These are phyloP conservation scores for Candida argentea DNA, from an alignment of 805 yeast genomes.

Conservation along the genomic window DNA sequence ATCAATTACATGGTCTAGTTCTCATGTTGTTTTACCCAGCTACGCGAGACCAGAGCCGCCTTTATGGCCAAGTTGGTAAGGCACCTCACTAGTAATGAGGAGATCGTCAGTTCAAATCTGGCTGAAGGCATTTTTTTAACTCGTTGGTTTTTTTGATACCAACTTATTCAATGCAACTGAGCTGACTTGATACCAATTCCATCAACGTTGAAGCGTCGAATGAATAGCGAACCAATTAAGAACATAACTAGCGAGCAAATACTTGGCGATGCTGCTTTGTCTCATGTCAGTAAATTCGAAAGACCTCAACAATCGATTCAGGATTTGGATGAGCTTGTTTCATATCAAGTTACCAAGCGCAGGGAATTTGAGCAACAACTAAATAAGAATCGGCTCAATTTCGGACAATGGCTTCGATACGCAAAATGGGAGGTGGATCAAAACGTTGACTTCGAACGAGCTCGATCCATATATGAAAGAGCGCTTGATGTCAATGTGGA, in stretches of 20 bases:
- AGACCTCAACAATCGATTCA: slow-evolving; percentile 28
- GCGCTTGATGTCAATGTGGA: slow-evolving; percentile 69
- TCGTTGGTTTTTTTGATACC: background rate
- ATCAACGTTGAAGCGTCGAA: too few relatives aligned
- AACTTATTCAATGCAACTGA: too few relatives aligned
- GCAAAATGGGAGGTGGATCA: slow-evolving; percentile 75
- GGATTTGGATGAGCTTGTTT: slow-evolving; percentile 75
- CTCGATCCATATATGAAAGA: slow-evolving; percentile 81
- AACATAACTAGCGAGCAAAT: slow-evolving; percentile 28
- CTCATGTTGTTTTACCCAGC: too few relatives aligned
- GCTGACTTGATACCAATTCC: too few relatives aligned
- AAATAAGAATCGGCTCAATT: slow-evolving; percentile 70
- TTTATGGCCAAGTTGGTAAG: slow-evolving; percentile 11
- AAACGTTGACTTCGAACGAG: slow-evolving; percentile 68
- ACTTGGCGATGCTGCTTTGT: slow-evolving; percentile 23
- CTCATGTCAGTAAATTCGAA: slow-evolving; percentile 14
- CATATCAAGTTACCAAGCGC: slow-evolving; percentile 66
- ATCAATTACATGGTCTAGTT: too few relatives aligned
- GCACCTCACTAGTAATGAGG: slow-evolving; percentile 13
- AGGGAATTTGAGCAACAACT: slow-evolving; percentile 81
- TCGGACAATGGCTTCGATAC: slow-evolving; percentile 86
- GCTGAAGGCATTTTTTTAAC: slow-evolving; percentile 10
- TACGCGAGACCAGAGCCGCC: slow-evolving; percentile 3
- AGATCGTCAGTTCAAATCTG: slow-evolving; percentile 12
- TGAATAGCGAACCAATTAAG: too few relatives aligned